A percentile compares a stretch with the other conserved stretches of the same genome.
Evolutionary conservation across 495 filamentous ascomycete species (phyloP).

Genomic region (Lophiostoma macrostomum): DNA sequence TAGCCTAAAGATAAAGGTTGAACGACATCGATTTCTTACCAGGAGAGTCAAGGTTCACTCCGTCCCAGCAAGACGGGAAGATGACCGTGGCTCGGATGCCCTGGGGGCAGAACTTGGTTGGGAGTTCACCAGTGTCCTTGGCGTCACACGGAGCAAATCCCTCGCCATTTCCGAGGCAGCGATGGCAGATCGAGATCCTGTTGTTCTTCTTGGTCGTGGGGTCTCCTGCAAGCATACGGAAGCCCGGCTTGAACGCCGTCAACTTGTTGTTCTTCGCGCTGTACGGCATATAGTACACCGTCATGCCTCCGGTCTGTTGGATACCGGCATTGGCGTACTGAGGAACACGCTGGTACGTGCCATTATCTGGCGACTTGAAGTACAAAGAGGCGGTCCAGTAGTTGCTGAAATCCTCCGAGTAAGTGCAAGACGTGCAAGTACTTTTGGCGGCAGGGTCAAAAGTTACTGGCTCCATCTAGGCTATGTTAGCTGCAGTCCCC

Average conservation of each 20-base stretch:
- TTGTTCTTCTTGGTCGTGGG: constrained; percentile 48
- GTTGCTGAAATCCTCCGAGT: constrained; percentile 37
- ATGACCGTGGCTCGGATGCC: constrained; percentile 37
- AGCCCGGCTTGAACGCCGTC: constrained; percentile 47
- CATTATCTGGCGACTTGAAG: constrained; percentile 48
- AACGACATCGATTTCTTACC: too few relatives aligned
- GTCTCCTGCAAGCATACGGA: constrained; percentile 55
- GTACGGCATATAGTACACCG: constrained; percentile 55
- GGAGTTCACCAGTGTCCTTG: constrained; percentile 26
- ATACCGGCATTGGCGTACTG: constrained; percentile 49
- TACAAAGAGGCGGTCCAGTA: constrained; percentile 56
- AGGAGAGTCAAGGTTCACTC: constrained; percentile 29
- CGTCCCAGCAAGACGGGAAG: constrained; percentile 33
- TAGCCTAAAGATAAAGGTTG: too few relatives aligned
- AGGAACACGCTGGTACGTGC: constrained; percentile 48
- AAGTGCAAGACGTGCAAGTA: constrained; percentile 32
- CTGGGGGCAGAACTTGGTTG: constrained; percentile 45
- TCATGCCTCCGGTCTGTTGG: constrained; percentile 49
- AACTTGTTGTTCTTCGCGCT: constrained; percentile 43
- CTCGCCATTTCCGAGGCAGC: constrained; percentile 37
- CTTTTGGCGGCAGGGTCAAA: constrained; percentile 15
- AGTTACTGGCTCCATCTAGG: constrained; percentile 22
- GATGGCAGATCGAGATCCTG: constrained; percentile 46
- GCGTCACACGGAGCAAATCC: constrained; percentile 25
- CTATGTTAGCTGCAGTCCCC: constrained; percentile 10